Base-by-base conservation (phyloP, 305 asterid genomes). In the Fraxinus baroniana region DNA sequence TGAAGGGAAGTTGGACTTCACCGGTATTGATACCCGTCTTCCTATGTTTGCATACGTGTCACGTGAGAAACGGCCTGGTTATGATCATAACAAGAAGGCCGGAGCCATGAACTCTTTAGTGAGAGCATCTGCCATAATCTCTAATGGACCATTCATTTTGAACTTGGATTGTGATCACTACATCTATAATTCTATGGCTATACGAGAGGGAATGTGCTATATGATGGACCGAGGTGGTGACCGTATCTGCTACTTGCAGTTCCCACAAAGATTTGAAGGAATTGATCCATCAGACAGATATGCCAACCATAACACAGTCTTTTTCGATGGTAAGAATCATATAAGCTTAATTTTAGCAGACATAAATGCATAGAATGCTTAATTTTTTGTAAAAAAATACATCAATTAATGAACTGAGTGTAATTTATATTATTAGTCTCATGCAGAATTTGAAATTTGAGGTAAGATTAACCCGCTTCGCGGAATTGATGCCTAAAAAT, bases 141-240 rank as follows among this genome's bases (percentile, higher is more conserved):
- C 99, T 22, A 96, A 96, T 30, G 98, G 97, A 57, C 95, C 99
- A 0, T 96, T 96, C 88, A 96, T 96, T 79, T 90, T 96, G 79
- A 96, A 96, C 89, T 86, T 96, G 90, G 99, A 96, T 44, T 96
- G 99, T 62, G 99, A 96, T 60, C 99, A 96, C 84, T 96, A 96
- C 28, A 85, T 96, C 80, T 94, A 96, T 86, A 92, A 96, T 74
- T 92, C 92, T 28, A 85, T 85, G 92, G 98, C 97, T 4, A 74
- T 96, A 24, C 86, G 89, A 81, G 98, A 96, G 87, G 99, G 99
- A 5, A 93, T 96, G 87, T 96, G 99, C 77, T 94, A 94, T 87
- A 96, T 96, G 99, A 89, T 96, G 97, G 99, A 96, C 79, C 91
- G 99, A 10, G 98, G 98, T 9, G 99, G 99, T 41, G 99, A 96